Base-by-base conservation (phyloP, 1,284 basidiomycete species). In the Irpex rosettiformis region DNA sequence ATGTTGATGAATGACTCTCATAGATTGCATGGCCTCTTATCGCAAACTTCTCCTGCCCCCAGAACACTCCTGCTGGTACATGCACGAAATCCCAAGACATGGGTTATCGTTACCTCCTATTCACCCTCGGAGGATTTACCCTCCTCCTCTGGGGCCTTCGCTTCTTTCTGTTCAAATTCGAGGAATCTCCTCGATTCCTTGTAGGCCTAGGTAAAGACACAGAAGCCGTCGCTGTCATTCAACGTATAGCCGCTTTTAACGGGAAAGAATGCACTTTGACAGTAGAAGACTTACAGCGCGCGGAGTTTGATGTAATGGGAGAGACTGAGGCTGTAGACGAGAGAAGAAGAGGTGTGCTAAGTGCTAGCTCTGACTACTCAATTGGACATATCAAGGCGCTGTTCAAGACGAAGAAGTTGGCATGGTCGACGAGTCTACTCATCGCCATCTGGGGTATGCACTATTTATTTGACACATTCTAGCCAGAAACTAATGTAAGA, bases 121-220 rank as follows among this genome's bases (percentile, higher is more conserved):
- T 76, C 67, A 74, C 74, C 66, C 61, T 75, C 22, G 81, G 81
- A 4, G 81, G 76, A 10, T 67, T 85, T 54, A 83, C 77, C 45
- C 70, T 87, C 60, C 66, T 82, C 52, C 67, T 85, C 11, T 87
- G 84, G 77, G 70, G 75, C 52, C 62, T 83, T 57, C 85, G 87
- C 54, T 82, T 84, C 71, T 78, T 86, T 65, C 67, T 79, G 52
- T 88, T 89, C 72, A 75, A 69, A 16, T 78, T 88, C 58, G 72
- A 81, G 55, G 86, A 89, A 64, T 84, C 82, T 56, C 86, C 85
- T 11, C 80, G 83, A 52, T 86, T 77, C 73, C 78, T 91, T 18
- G 75, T 88, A 18, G 82, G 81, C 2, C 79, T 79, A 55, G 86
- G 87, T 1, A 75, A 74, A 48, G 87, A 91, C 60, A 78, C 75